A percentile compares a stretch with the other conserved stretches of the same genome.
phyloP scores from a whole-genome alignment of 2,329 filamentous ascomycete genomes.

The Cyphellophora attinorum region DNA sequence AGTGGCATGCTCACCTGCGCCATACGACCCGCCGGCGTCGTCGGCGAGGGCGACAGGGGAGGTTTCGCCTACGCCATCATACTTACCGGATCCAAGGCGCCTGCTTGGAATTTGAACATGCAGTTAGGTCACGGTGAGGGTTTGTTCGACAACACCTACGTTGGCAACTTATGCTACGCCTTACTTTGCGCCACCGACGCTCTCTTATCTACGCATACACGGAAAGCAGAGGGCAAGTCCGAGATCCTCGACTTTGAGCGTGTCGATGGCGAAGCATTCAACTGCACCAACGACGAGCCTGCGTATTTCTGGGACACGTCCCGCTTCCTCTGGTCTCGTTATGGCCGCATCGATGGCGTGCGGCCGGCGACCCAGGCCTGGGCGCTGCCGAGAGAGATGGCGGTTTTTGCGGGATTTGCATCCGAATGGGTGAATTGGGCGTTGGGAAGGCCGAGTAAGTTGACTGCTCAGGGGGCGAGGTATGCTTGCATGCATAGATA shows the following conservation, averaged over 20 bases:
- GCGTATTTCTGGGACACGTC: constrained; percentile 89
- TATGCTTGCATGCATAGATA: constrained; percentile 41
- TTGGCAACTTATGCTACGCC: constrained; percentile 62
- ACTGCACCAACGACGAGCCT: constrained; percentile 82
- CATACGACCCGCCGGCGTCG: constrained; percentile 79
- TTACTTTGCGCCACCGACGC: constrained; percentile 72
- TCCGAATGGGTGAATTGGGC: constrained; percentile 32
- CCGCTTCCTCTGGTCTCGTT: constrained; percentile 60
- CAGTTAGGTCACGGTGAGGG: constrained; percentile 70
- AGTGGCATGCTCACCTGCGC: constrained; percentile 63
- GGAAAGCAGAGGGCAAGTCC: constrained; percentile 36
- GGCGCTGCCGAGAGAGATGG: constrained; percentile 29
- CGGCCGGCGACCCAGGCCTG: constrained; percentile 24
- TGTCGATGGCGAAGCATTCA: constrained; percentile 77
- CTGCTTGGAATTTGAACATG: constrained; percentile 56
- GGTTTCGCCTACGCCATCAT: constrained; percentile 66
- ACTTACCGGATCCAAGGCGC: constrained; percentile 53
- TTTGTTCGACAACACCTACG: constrained; percentile 62
- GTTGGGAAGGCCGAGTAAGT: constrained; percentile 35
- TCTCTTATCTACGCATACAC: constrained; percentile 50
- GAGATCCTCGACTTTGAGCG: constrained; percentile 61
- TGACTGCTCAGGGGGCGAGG: constrained; percentile 34
- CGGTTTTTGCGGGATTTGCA: constrained; percentile 30
- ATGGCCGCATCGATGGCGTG: constrained; percentile 33
- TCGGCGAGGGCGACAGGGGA: constrained; percentile 72